Base-by-base conservation (phyloP, 805 yeast genomes). In the Candida stauntonica region DNA sequence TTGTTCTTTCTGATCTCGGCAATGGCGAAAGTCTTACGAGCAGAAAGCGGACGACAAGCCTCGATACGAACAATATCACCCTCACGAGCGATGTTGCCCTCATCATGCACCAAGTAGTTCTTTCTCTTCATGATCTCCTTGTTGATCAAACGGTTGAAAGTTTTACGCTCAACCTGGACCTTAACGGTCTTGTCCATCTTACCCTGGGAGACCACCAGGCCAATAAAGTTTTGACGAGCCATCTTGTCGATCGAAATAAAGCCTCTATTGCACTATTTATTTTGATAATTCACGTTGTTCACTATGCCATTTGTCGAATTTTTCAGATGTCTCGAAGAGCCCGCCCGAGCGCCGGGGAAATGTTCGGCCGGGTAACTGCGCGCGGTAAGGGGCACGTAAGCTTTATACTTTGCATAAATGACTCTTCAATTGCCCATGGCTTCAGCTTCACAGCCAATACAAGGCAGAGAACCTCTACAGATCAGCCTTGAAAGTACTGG, bases 11-110 rank as follows among this genome's bases (percentile, higher is more conserved):
- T 77, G 59, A 91, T 86, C 58, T 91, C 97, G 3, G 97, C 96
- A 42, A 91, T 79, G 8, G 97, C 88, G 67, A 91, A 91, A 45
- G 73, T 77, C 63, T 91, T 91, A 43, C 81, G 71, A 14, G 89
- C 75, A 14, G 95, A 81, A 29, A 88, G 63, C 29, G 95, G 95
- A 47, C 96, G 81, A 26, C 88, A 82, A 26, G 86, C 76, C 62
- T 91, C 95, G 41, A 91, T 86, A 62, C 98, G 78, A 13, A 93
- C 98, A 46, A 91, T 69, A 66, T 91, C 99, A 31, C 99, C 99
- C 60, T 88, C 96, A 58, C 88, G 81, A 52, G 96, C 86, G 36
- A 87, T 72, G 55, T 86, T 81, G 20, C 86, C 87, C 66, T 91
- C 96, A 61, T 91, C 99, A 61, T 91, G 99, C 14, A 88, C 97